These are phyloP conservation scores for Boletus sensibilis DNA, from an alignment of 768 basidiomycete genomes.

Conservation along the genomic window DNA sequence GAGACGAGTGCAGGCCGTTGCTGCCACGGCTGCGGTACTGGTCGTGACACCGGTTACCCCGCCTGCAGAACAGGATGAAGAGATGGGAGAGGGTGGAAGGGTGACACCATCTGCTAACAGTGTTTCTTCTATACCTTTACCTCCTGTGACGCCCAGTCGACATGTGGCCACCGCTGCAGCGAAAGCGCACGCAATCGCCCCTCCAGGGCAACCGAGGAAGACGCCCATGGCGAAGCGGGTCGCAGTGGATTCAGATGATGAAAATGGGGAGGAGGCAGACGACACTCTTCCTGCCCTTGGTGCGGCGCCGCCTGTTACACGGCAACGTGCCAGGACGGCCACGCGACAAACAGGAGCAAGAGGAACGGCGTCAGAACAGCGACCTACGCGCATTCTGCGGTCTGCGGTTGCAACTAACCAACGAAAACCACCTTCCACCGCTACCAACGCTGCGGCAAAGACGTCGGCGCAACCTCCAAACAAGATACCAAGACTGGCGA, in stretches of 20 bases:
- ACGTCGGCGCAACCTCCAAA: slow-evolving; percentile 53
- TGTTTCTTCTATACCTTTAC: slow-evolving; percentile 38
- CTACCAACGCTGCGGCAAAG: slow-evolving; percentile 37
- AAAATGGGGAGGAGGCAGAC: slow-evolving; percentile 52
- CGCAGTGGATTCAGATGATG: slow-evolving; percentile 67
- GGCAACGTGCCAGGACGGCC: slow-evolving; percentile 39
- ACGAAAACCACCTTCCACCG: slow-evolving; percentile 48
- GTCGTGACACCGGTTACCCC: slow-evolving; percentile 76
- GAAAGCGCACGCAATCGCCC: slow-evolving; percentile 66
- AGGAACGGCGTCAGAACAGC: slow-evolving; percentile 66
- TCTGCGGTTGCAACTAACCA: slow-evolving; percentile 60
- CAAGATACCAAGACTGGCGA: slow-evolving; percentile 66
- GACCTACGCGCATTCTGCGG: slow-evolving; percentile 71
- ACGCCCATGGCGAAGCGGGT: slow-evolving; percentile 76
- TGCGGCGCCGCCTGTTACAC: slow-evolving; percentile 40
- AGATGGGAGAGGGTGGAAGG: slow-evolving; percentile 48
- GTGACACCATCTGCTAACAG: slow-evolving; percentile 27
- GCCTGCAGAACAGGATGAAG: slow-evolving; percentile 74
- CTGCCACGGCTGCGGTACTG: slow-evolving; percentile 39
- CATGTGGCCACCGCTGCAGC: slow-evolving; percentile 70
- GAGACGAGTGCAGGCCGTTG: slow-evolving; percentile 44
- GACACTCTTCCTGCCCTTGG: slow-evolving; percentile 67
- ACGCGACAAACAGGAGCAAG: slow-evolving; percentile 41
- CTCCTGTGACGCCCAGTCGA: slow-evolving; percentile 80
- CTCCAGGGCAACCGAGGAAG: slow-evolving; percentile 85